Evolutionary conservation across 208 protist species (phyloP).

Genomic region (Wallacemonas rigidus): DNA sequence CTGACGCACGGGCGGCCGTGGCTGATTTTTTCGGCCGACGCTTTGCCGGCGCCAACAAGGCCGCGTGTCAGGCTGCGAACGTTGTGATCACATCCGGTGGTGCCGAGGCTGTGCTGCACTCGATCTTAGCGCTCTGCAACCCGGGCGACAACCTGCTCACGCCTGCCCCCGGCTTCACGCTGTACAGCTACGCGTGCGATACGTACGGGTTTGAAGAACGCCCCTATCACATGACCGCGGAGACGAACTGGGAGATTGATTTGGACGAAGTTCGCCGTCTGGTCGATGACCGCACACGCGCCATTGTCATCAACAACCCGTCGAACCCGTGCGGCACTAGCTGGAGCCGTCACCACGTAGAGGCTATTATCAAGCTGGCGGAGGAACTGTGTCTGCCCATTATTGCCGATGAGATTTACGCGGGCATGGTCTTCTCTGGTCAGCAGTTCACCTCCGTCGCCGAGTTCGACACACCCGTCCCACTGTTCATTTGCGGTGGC

Average conservation of each 20-base stretch:
- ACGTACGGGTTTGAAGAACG: conserved; percentile 48
- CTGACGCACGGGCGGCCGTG: conserved; percentile 46
- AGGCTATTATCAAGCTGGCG: conserved; percentile 54
- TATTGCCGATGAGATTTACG: conserved; percentile 93
- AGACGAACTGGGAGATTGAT: conserved; percentile 89
- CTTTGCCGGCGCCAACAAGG: conserved; percentile 28
- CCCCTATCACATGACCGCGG: conserved; percentile 66
- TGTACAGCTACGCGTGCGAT: conserved; percentile 80
- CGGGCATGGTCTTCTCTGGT: conserved; percentile 81
- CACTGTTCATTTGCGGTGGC: conserved; percentile 72
- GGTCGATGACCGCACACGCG: conserved; percentile 74
- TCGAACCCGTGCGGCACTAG: conserved; percentile 92
- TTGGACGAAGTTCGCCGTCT: conserved; percentile 63
- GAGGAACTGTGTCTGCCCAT: conserved; percentile 82
- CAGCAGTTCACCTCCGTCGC: conserved; percentile 60
- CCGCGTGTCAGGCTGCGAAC: conserved; percentile 37
- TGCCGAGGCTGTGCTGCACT: conserved; percentile 84
- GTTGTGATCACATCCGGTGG: conserved; percentile 70
- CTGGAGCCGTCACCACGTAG: conserved; percentile 67
- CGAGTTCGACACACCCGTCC: conserved; percentile 59
- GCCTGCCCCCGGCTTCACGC: conserved; percentile 84
- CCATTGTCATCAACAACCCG: conserved; percentile 92
- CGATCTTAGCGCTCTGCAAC: conserved; percentile 66
- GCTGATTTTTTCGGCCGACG: conserved; percentile 36
- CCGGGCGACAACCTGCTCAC: conserved; percentile 87